Evolutionary conservation across 2,329 filamentous ascomycete species (phyloP), one percentile per base, ranked within the genome.

Genomic region (Pseudopyrenochaeta lycopersici): DNA sequence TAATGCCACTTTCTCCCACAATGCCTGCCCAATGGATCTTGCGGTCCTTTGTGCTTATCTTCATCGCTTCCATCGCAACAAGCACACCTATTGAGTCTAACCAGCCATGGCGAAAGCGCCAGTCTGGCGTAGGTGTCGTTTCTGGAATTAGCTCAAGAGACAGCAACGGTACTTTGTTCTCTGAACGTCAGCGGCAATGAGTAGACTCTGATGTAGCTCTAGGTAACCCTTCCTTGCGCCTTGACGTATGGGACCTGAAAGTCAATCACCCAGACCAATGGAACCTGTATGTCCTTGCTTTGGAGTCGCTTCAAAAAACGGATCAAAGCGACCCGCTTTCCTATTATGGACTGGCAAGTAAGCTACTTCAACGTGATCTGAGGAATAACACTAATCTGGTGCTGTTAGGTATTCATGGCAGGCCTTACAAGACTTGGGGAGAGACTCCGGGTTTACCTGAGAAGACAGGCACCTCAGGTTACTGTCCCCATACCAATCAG

Each of bases 281-380:
- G 86, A 91, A 89, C 65, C 76, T 96, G 30, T 96, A 90, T 72
- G 78, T 96, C 17, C 83, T 94, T 40, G 89, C 88, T 3, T 80
- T 96, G 51, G 84, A 83, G 63, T 84, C 87, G 76, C 85, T 94
- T 76, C 89, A 92, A 72, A 82, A 80, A 48, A 82, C 82, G 21
- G 78, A 88, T 52, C 88, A 92, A 73, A 78, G 80, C 17, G 78
- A 85, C 45, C 80, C 83, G 38, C 79, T 88, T 20, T 95, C 91
- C 23, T 95, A 85, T 78, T 96, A 91, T 74, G 85, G 90, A 62
- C 84, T 96, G 64, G 84, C 89, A 54, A 90, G 91, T 90, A 74
- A 33, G 70, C 1, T 14, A 2, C 0, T 17, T 43, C 1, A 1
- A 5, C 2, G 0, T 6, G 12, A 2, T 10, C 11, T 14, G 7